Evolutionary conservation across 192 early-diverging fungal genomes (phyloP).

Genomic region (Podila clonocystis): DNA sequence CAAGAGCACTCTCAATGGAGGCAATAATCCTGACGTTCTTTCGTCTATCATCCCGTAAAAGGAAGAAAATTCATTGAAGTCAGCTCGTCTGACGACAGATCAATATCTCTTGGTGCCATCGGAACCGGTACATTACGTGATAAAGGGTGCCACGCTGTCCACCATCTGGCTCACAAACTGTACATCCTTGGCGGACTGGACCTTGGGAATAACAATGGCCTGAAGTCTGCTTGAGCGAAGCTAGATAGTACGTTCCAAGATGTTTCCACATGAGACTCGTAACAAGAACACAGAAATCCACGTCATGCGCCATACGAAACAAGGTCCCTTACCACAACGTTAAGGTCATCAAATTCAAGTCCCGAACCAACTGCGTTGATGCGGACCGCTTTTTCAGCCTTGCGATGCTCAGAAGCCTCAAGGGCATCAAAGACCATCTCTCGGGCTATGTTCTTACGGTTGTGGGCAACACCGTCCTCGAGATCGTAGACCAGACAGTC

Average conservation of each 20-base stretch:
- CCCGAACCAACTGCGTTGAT: slow-evolving; percentile 90
- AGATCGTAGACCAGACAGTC: slow-evolving; percentile 94
- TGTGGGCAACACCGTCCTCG: slow-evolving; percentile 89
- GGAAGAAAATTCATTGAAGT: neutral
- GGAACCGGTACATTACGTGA: slow-evolving; percentile 55
- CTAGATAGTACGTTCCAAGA: slow-evolving; percentile 33
- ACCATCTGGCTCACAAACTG: slow-evolving; percentile 79
- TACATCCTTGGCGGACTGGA: slow-evolving; percentile 80
- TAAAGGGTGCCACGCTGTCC: slow-evolving; percentile 72
- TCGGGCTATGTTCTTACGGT: slow-evolving; percentile 85
- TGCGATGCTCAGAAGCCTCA: slow-evolving; percentile 71
- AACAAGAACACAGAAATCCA: slow-evolving; percentile 5
- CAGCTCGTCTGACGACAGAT: neutral
- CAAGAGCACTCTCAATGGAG: slow-evolving; percentile 88
- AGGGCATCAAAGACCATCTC: slow-evolving; percentile 76
- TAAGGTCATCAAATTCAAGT: slow-evolving; percentile 81
- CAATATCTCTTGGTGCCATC: too few species aligned
- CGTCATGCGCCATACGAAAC: neutral
- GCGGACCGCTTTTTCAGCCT: slow-evolving; percentile 85
- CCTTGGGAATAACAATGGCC: slow-evolving; percentile 90
- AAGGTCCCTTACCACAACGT: slow-evolving; percentile 67
- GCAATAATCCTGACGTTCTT: slow-evolving; percentile 84
- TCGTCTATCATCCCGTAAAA: slow-evolving; percentile 49
- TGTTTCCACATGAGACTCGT: slow-evolving; percentile 3
- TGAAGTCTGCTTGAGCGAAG: slow-evolving; percentile 71